Evolutionary conservation across 2,329 filamentous ascomycete genomes (phyloP), one percentile per base, ranked within the genome.

Genomic region (Fusarium nurragi): DNA sequence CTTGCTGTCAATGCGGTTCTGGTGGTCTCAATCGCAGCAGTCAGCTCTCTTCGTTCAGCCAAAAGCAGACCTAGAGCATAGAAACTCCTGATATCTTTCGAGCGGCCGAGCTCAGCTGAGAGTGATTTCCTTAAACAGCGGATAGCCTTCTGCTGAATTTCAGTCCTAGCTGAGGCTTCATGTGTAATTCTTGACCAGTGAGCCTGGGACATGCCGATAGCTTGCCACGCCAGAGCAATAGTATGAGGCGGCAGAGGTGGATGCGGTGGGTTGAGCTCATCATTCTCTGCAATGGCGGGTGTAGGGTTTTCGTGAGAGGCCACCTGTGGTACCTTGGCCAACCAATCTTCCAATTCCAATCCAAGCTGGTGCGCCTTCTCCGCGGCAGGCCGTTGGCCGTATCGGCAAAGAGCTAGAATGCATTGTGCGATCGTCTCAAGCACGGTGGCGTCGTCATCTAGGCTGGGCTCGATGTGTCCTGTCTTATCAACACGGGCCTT

Each of bases 131-230:
- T 88, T 45, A 98, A 84, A 61, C 88, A 90, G 64, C 88, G 84
- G 34, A 95, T 88, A 3, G 94, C 94, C 73, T 92, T 90, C 34
- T 85, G 82, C 71, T 97, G 93, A 39, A 94, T 86, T 45, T 90
- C 87, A 7, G 88, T 84, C 60, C 95, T 86, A 18, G 84, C 81
- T 37, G 88, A 84, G 22, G 88, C 89, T 65, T 97, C 89, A 57
- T 88, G 91, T 0, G 94, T 97, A 72, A 90, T 84, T 49, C 89
- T 87, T 40, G 94, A 92, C 93, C 93, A 97, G 64, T 94, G 90
- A 3, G 94, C 92, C 68, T 95, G 89, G 14, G 91, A 90, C 51
- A 97, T 83, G 1, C 94, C 95, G 64, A 98, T 90, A 9, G 92
- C 91, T 71, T 93, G 88, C 84, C 94, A 96, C 22, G 91, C 87